Evolutionary conservation across 1,284 basidiomycete species (phyloP), one percentile per base, ranked within the genome.

Genomic region (Ustilago tritici): DNA sequence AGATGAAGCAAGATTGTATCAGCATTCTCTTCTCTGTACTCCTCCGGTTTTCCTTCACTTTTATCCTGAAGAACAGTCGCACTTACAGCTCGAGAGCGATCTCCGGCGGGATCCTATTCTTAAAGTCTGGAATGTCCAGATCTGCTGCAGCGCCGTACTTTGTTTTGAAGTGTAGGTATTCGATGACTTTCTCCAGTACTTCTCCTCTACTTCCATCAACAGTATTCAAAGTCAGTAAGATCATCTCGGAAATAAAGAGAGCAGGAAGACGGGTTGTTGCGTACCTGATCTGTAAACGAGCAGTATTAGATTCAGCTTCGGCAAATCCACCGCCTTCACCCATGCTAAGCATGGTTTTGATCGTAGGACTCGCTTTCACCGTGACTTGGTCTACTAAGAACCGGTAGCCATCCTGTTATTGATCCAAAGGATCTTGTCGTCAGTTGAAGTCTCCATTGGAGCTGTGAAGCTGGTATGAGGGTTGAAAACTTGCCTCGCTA

Each of bases 51-150:
- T 15, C 38, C 6, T 11, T 32, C 14, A 5, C 14, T 28, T n/a
- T 35, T 10, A 31, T 41, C 4, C 38, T 7, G 12, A 8, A 7
- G 2, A 12, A 14, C 23, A 23, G 31, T 15, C 7, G 23, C 0
- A 84, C 92, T 84, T 77, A 95, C 93, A 95, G 85, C 83, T 95
- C 93, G 5, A 95, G 86, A 1, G 92, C 92, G 34, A 95, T 90
- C 86, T 94, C 93, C 2, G 92, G 92, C 0, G 90, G 90, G 66
- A 95, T 90, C 19, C 93, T 89, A 70, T 93, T 92, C 82, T 90
- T 88, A 75, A 93, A 92, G 70, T 94, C 93, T 0, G 93, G 92
- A 23, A 93, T 88, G 52, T 93, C 92, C 75, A 92, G 91, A 72
- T 91, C 92, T 2, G 89, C 86, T 0, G 87, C 88, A 15, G 88